These are phyloP conservation scores for Corrigiola litoralis DNA, from an alignment of 179 eudicot species.

Conservation along the genomic window DNA sequence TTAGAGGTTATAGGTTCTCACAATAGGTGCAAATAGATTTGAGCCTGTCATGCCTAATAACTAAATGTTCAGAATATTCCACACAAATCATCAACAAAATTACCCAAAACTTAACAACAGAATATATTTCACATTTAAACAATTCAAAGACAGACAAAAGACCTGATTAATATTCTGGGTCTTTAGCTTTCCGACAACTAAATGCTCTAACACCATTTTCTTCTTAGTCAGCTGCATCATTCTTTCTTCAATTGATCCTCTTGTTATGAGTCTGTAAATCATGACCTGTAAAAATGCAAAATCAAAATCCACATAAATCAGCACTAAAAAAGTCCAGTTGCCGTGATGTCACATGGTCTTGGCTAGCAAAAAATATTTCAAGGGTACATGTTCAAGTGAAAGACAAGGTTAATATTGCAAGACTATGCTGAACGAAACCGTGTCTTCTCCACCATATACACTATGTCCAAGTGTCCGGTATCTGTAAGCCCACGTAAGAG, in stretches of 20 bases:
- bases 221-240: conserved; percentile 99
- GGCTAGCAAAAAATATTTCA: not conserved
- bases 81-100: not conserved
- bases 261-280: conserved; percentile 84
- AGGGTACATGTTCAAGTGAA: no score
- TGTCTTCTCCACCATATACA: no score
- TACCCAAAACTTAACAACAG: not conserved
- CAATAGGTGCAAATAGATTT: no score
- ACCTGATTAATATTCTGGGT: conserved; percentile 97
- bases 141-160: not conserved
- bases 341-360: not conserved
- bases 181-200: conserved; percentile 95
- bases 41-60: not conserved
- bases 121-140: not conserved
- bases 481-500: no score
- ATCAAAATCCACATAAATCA: not conserved
- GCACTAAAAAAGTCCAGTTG: not conserved
- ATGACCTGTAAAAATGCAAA: conserved; percentile 56
- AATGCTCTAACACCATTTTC: conserved; percentile 97
- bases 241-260: conserved; percentile 97
- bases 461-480: no score
- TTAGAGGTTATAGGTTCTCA: no score
- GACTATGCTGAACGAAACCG: no score
- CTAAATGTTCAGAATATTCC: not conserved
- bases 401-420: no score